A percentile compares a stretch with the other conserved stretches of the same genome.
Conservation (phyloP, 164 flowering plant species). For the Annona cherimola region DNA sequence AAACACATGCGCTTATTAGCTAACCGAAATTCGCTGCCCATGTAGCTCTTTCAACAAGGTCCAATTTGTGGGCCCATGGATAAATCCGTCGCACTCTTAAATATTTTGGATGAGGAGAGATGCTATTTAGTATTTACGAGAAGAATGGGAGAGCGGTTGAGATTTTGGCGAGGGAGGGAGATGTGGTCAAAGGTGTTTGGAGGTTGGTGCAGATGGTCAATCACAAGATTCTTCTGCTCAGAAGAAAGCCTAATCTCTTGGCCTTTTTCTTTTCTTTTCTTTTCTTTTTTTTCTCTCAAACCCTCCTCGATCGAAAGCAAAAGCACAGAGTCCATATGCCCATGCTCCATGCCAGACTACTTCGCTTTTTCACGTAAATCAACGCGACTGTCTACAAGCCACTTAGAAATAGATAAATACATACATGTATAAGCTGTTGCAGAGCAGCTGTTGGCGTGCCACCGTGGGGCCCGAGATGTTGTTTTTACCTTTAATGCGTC, state of each 20-base stretch:
- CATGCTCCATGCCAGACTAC: neutral
- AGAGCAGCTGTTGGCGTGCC: too few relatives aligned
- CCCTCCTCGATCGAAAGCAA: neutral
- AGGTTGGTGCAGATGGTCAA: slow-evolving; percentile 10
- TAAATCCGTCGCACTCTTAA: neutral
- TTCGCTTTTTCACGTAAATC: slow-evolving; percentile 14
- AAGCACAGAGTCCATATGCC: slow-evolving; percentile 12
- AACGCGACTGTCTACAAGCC: slow-evolving; percentile 8
- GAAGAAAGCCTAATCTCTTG: neutral
- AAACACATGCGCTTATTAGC: neutral
- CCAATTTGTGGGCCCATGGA: neutral
- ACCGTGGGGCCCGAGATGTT: too few relatives aligned
- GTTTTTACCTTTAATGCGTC: too few relatives aligned
- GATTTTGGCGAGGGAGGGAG: neutral
- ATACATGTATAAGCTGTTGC: too few relatives aligned
- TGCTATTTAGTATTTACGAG: too few relatives aligned
- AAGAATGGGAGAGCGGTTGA: neutral
- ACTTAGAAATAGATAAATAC: too few relatives aligned
- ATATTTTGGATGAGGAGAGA: too few relatives aligned
- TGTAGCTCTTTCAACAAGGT: neutral
- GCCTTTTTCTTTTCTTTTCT: neutral
- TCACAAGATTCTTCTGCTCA: neutral
- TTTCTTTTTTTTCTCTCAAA: neutral
- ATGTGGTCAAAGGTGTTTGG: slow-evolving; percentile 13
- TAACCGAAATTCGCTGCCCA: neutral